Conservation (phyloP, 2,329 filamentous ascomycete species). For the Sphaceloma murrayae region DNA sequence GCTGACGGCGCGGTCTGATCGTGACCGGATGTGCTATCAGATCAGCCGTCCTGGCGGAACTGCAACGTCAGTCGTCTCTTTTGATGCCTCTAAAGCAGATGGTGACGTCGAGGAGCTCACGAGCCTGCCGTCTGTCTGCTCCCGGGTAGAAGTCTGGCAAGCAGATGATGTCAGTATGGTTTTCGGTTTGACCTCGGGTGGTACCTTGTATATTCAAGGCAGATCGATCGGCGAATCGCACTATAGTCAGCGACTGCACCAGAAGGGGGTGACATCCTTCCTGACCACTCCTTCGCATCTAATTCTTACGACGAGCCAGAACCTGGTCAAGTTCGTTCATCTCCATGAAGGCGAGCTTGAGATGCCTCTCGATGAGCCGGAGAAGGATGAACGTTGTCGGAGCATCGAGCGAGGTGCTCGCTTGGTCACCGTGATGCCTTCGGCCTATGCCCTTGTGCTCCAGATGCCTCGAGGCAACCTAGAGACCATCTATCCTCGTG, state of each 20-base stretch:
- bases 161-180: constrained; percentile 33
- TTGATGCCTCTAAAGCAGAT: background rate
- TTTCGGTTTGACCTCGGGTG: constrained; percentile 63
- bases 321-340: constrained; percentile 91
- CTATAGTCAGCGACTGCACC: constrained; percentile 56
- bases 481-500: constrained; percentile 87
- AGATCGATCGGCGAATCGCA: constrained; percentile 19
- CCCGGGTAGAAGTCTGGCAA: constrained; percentile 27
- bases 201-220: constrained; percentile 57
- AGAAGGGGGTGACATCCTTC: constrained; percentile 89
- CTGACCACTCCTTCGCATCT: constrained; percentile 71
- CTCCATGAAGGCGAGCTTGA: constrained; percentile 60
- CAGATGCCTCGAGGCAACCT: constrained; percentile 96
- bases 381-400: constrained; percentile 83
- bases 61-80: background rate
- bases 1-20: constrained; percentile 14
- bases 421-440: constrained; percentile 81
- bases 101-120: background rate
- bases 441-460: constrained; percentile 72
- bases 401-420: constrained; percentile 83
- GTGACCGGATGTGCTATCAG: constrained; percentile 22
- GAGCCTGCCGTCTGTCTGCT: constrained; percentile 22
- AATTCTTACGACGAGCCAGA: constrained; percentile 84
- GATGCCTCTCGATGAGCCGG: constrained; percentile 77
- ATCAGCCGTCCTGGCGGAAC: no score